Evolutionary conservation across 192 early-diverging fungal species (phyloP), one percentile per base, ranked within the genome.

Genomic region (Physocladia obscura): DNA sequence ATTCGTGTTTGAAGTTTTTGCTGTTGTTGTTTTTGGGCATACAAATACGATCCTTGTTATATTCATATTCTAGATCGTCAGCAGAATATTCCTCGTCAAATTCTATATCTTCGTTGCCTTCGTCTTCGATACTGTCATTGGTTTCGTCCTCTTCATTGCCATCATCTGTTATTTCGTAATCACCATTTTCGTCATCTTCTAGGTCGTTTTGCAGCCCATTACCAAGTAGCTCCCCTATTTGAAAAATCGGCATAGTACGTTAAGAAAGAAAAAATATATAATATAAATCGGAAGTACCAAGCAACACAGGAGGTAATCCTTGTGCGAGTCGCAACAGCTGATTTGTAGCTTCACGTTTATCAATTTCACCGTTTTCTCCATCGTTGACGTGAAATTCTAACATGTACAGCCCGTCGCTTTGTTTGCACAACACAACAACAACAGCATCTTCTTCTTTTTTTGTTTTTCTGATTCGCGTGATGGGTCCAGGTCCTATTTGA

Each of bases 391-490:
- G 84, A 21, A 86, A 62, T 55, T 86, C 84, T 15, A 86, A 62
- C 77, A 86, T 82, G 67, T 79, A 86, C 26, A 82, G 67, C 48
- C 83, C 84, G n/a, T 79, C 74, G 57, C 81, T 63, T 75, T 86
- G 81, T 63, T 83, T 86, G 64, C 84, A 83, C 13, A 86, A 74
- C 6, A 86, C 68, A 2, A 83, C 68, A 5, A 86, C 76, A 4
- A 86, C 76, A 2, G 77, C 63, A 49, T 83, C 81, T n/a, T 44
- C 40, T 24, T 81, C 79, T 22, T 79, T 63, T 71, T 51, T 77
- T 70, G 13, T 31, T 67, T 73, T 81, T 81, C 69, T 40, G 4
- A 73, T 22, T 36, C 77, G 64, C 19, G 79, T 65, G 17, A 82
- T 77, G 21, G 81, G 80, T 22, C 84, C 84, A 6, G 84, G 79